A percentile compares a stretch with the other conserved stretches of the same genome.
These are phyloP conservation scores for Bacidia rubella DNA, from an alignment of 495 filamentous ascomycete species.

Conservation along the genomic window DNA sequence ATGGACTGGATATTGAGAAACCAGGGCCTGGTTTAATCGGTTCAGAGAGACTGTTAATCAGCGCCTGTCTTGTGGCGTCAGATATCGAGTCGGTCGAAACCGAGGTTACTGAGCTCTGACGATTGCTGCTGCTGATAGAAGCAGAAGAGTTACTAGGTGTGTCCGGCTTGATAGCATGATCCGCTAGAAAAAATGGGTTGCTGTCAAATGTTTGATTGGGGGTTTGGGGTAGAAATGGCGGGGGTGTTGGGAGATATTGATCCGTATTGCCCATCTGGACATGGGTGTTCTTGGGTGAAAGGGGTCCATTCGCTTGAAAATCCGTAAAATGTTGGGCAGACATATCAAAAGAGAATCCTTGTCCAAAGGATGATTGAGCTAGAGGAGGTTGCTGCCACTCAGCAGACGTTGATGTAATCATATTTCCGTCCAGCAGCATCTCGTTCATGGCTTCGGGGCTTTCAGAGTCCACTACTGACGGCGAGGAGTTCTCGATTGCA, in stretches of 20 bases:
- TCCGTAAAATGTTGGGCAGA: conserved; percentile 43
- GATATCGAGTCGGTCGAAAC: conserved; percentile 72
- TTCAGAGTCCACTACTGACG: conserved; percentile 83
- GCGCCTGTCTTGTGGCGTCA: conserved; percentile 80
- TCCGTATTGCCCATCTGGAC: conserved; percentile 37
- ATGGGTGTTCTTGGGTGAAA: conserved; percentile 47
- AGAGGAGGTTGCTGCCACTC: conserved; percentile 60
- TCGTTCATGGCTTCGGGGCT: conserved; percentile 90
- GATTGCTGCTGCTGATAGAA: conserved; percentile 50
- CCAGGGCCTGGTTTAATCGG: conserved; percentile 48
- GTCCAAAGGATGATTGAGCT: conserved; percentile 40
- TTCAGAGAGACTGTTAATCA: conserved; percentile 71
- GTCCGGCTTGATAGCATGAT: conserved; percentile 41
- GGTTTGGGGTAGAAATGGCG: conserved; percentile 46
- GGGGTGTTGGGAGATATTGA: conserved; percentile 43
- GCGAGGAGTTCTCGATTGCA: conserved; percentile 82
- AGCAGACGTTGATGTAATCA: conserved; percentile 34
- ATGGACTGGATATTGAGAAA: conserved; percentile 65
- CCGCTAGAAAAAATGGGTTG: conserved; percentile 34
- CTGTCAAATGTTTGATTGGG: conserved; percentile 15
- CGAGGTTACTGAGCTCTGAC: conserved; percentile 51
- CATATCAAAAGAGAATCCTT: conserved; percentile 51
- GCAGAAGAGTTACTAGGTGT: conserved; percentile 42
- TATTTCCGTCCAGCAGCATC: conserved; percentile 76
- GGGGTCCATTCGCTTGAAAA: conserved; percentile 42